Evolutionary conservation across 1,139 yeast species (phyloP).

Genomic region (Scheffersomyces stambukii): DNA sequence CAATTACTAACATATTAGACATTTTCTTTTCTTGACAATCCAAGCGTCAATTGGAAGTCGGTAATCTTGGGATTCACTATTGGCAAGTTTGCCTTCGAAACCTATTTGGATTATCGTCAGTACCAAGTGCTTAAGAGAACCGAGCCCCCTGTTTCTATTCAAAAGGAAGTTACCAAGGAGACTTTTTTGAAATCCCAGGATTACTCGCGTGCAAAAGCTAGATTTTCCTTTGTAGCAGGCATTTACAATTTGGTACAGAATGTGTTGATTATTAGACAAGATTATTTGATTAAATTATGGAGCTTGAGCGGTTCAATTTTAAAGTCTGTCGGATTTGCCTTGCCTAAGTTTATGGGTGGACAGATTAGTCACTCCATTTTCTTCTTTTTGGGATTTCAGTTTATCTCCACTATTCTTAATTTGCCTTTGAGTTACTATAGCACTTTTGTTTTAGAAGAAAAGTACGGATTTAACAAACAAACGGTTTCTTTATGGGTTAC

Average conservation of each 20-base stretch:
- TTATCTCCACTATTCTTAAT: slow-evolving; percentile 47
- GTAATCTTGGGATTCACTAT: slow-evolving; percentile 71
- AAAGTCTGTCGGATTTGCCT: slow-evolving; percentile 15
- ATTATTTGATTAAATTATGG: slow-evolving; percentile 73
- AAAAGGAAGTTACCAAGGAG: slow-evolving; percentile 62
- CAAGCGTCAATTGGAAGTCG: slow-evolving; percentile 75
- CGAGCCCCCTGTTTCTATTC: slow-evolving; percentile 60
- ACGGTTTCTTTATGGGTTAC: slow-evolving; percentile 67
- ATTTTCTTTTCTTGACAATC: slow-evolving; percentile 28
- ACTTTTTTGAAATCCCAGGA: slow-evolving; percentile 76
- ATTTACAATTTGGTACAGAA: slow-evolving; percentile 53
- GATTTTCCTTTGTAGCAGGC: slow-evolving; percentile 59
- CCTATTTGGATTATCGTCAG: slow-evolving; percentile 74
- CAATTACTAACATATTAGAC: slow-evolving; percentile 16
- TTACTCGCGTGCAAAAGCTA: slow-evolving; percentile 79
- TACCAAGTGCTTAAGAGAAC: slow-evolving; percentile 56
- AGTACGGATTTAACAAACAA: slow-evolving; percentile 86
- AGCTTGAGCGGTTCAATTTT: slow-evolving; percentile 40
- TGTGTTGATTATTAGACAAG: slow-evolving; percentile 53
- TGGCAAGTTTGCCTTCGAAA: slow-evolving; percentile 71
- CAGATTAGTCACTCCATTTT: slow-evolving; percentile 64
- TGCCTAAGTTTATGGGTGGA: slow-evolving; percentile 48
- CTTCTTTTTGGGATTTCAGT: slow-evolving; percentile 45
- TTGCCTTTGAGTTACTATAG: slow-evolving; percentile 72
- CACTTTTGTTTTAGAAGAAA: slow-evolving; percentile 86